Evolutionary conservation across 2,329 filamentous ascomycete species (phyloP), one percentile per base, ranked within the genome.

Genomic region (Sporothrix schenckii): DNA sequence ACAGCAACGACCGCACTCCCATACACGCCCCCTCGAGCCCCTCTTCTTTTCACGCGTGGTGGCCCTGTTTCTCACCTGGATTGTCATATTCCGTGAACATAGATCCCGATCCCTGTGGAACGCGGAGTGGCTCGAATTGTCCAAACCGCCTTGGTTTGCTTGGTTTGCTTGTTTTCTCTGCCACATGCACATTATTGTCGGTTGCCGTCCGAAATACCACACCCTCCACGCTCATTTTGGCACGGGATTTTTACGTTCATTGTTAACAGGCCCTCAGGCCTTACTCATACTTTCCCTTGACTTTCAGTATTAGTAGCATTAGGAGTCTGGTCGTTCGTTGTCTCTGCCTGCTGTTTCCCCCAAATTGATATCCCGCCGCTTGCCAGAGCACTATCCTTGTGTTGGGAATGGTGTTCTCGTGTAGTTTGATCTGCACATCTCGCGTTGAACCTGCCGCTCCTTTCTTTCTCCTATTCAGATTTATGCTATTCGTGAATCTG

Each of bases 81-180:
- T n/a, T 39, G 49, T 16, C 63, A 66, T 41, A 50, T 66, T 63
- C 13, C 39, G 39, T 47, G 58, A 63, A 39, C 50, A n/a, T 50
- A 50, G 61, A 66, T 9, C 41, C 61, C 44, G 44, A 50, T 66
- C 44, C 44, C 61, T 66, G 44, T 52, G 58, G 44, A 39, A 66
- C 44, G 44, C 44, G 24, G 44, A 50, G 24, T 4, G 49, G 44
- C 50, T 52, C 52, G 27, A 34, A 19, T 47, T 63, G 39, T 63
- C 21, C 39, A 63, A 47, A 27, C 58, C 39, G 39, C 39, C 27
- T 24, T 27, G 24, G n/a, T 47, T 63, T 63, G 21, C 27, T 24
- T 27, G 24, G n/a, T 47, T 63, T 63, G 21, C 58, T 21, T 63
- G 39, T 47, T 27, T 63, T 21, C 41, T 63, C 21, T 27, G 34